Conservation (phyloP, 306 rosid species). For the Inga laurina region DNA sequence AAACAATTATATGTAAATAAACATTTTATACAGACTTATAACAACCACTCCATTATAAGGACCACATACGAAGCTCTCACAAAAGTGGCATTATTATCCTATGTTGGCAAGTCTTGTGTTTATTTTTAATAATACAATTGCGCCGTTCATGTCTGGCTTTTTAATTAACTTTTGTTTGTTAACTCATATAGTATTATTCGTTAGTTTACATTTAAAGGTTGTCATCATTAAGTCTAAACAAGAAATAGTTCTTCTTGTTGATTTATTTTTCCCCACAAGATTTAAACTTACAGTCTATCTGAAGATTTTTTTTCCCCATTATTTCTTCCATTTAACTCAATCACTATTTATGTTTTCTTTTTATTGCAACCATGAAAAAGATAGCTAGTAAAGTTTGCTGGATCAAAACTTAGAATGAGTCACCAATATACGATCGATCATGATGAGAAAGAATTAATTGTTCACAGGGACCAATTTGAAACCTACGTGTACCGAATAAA, state of each 20-base stretch:
- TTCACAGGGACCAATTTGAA: neutral
- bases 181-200: too few species aligned
- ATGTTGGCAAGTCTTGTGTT: neutral
- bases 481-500: neutral
- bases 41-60: neutral
- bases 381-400: neutral
- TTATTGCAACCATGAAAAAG: neutral
- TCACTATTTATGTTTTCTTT: neutral
- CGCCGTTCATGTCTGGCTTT: neutral
- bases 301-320: too few species aligned
- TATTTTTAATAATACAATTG: neutral
- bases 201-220: too few species aligned
- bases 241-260: too few species aligned
- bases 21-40: too few species aligned
- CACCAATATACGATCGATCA: neutral
- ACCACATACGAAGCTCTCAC: neutral
- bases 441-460: neutral
- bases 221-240: too few species aligned
- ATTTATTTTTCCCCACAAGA: too few species aligned
- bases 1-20: too few species aligned
- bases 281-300: too few species aligned
- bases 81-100: neutral
- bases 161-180: too few species aligned
- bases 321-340: neutral
- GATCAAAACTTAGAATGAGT: neutral